Base-by-base conservation (phyloP, 345 rosid species). In the Clausena lansium region DNA sequence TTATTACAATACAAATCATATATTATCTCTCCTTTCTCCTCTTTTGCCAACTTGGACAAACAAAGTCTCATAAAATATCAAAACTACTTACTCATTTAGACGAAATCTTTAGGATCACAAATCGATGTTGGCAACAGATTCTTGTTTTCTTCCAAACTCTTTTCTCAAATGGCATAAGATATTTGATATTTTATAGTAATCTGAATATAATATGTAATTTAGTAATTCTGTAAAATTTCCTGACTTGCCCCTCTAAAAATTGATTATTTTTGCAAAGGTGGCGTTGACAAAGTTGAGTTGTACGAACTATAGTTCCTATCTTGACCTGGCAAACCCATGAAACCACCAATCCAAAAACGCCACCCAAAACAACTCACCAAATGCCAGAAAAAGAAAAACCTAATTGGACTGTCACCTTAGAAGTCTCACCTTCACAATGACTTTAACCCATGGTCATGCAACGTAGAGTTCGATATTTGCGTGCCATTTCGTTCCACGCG, bases 401-500 rank as follows among this genome's bases (percentile, higher is more conserved):
- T 30, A 2, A 28, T 27, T 50, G 60, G 60, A 70, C 22, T 8
- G 5, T 69, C 4, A 50, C 38, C 7, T 45, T 9, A 7, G 15
- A n/a, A 0, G 2, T 4, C 33, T 47, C 17, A 50, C 35, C 38
- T 4, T 27, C 1, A 0, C 0, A 0, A 39, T 70, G 4, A 70
- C 4, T 20, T 9, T 28, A 50, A 27, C 38, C 20, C 17, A 7
- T 2, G 13, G 27, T 52, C 74, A 50, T 70, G 27, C 74, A 30
- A 70, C 74, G 74, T 70, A 52, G 74, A 19, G 25, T 2, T 33
- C 24, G 39, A 50, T 19, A n/a, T 1, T 1, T 64, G 14, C 14
- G 4, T 70, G 74, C 74, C 74, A 52, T 11, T 70, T 19, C 39
- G n/a, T 50, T 70, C 74, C 74, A 70, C 74, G 60, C 74, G 74